These are phyloP conservation scores for Pichia inconspicua DNA, from an alignment of 1,139 yeast species.

Conservation along the genomic window DNA sequence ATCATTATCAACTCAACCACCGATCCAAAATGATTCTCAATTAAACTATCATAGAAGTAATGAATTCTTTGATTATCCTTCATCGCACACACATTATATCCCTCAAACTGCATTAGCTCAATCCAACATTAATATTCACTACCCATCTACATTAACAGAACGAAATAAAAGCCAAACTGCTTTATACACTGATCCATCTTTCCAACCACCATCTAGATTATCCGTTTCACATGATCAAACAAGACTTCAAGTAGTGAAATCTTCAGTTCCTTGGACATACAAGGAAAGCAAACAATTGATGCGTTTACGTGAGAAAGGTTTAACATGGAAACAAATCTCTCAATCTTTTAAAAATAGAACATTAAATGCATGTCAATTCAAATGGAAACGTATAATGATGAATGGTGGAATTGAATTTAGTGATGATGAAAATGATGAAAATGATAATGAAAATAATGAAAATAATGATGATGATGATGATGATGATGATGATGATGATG, in stretches of 20 bases:
- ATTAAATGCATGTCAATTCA: conserved; percentile 71
- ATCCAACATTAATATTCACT: too few species aligned
- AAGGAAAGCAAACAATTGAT: conserved; percentile 59
- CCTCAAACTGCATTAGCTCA: too few species aligned
- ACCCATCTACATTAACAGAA: not conserved
- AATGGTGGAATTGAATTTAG: conserved; percentile 4
- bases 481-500: not conserved
- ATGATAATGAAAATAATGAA: not conserved
- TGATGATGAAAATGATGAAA: not conserved
- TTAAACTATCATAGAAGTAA: too few species aligned
- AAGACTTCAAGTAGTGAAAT: not conserved
- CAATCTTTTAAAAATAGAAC: conserved; percentile 59
- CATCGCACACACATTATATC: too few species aligned
- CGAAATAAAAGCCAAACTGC: not conserved
- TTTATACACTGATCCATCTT: not conserved
- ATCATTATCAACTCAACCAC: too few species aligned
- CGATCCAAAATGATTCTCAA: too few species aligned
- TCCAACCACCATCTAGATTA: not conserved
- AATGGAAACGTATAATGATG: conserved; percentile 52
- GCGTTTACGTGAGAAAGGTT: conserved; percentile 59
- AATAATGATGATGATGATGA: not conserved
- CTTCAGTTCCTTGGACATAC: conserved; percentile 50
- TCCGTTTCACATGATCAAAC: not conserved
- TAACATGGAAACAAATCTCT: conserved; percentile 75
- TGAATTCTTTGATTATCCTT: too few species aligned